Base-by-base conservation (phyloP, 345 rosid genomes). In the Eucalyptus cloeziana region DNA sequence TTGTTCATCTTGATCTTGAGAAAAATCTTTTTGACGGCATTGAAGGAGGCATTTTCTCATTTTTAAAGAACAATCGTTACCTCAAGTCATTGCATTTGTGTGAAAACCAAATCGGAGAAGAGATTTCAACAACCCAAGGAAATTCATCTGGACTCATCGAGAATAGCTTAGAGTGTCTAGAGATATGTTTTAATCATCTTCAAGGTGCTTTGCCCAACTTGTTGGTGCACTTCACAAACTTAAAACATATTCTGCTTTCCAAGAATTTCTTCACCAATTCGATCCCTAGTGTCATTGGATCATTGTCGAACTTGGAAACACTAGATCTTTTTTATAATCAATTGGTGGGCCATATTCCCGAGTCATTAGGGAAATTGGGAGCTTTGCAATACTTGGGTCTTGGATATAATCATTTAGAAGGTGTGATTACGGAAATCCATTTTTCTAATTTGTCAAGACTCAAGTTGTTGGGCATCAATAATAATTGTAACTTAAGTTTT, bases 391-490 rank as follows among this genome's bases (percentile, higher is more conserved):
- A 0, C 58, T 52, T 52, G 58, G 58, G 8, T 52, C 58, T 52
- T 52, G 58, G 58, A 52, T 3, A 8, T 52, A 52, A 52, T 52
- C 58, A 52, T 52, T 52, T 52, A 52, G 25, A 60, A 22, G 91
- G 92, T 30, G 40, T 54, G 5, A 51, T 92, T 19, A 88, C 76
- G 1, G 88, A 88, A 44, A 51, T 31, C 24, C 90, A 90, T 44
- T 30, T 91, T 8, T 47, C 37, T 4, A 88, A 92, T 19, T 56
- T 91, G 22, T 69, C 91, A 60, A 71, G 43, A 27, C 76, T 89
- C 76, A n/a, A 33, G 15, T 7, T 0, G 11, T 81, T 91, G 1
- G 8, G 8, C 43, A 25, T 91, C 7, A 1, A 40, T 13, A 83
- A 91, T 14, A 87, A 60, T 17, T 4, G 30, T 12, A 64, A 51